A percentile compares a stretch with the other conserved stretches of the same genome.
Conservation (phyloP, 306 rosid genomes). For the Oemleria cerasiformis region DNA sequence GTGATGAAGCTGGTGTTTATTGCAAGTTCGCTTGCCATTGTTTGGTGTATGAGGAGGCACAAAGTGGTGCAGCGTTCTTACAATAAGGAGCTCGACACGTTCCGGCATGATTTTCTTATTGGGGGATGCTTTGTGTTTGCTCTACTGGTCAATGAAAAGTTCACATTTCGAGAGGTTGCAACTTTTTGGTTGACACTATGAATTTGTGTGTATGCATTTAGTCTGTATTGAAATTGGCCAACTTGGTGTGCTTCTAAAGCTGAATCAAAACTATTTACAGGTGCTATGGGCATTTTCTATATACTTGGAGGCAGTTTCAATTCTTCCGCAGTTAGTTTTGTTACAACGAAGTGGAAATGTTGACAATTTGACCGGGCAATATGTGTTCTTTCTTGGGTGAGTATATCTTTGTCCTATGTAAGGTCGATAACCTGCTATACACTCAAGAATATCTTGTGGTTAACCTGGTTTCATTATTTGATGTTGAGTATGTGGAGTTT, state of each 20-base stretch:
- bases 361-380: constrained; percentile 91
- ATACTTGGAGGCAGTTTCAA: constrained; percentile 90
- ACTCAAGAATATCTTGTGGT: not conserved
- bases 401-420: constrained; percentile 10
- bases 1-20: constrained; percentile 84
- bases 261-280: constrained; percentile 38
- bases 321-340: constrained; percentile 86
- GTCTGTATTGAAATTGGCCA: not conserved
- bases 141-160: constrained; percentile 67
- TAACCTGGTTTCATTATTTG: not conserved
- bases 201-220: not conserved
- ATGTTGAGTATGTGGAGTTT: not conserved
- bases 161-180: constrained; percentile 65
- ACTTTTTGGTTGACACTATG: not conserved
- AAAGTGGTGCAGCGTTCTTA: constrained; percentile 65
- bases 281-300: constrained; percentile 92
- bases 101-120: constrained; percentile 67
- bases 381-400: constrained; percentile 89
- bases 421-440: not conserved
- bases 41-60: constrained; percentile 75
- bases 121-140: constrained; percentile 59
- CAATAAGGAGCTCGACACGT: constrained; percentile 72
- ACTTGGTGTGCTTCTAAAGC: constrained; percentile 17
- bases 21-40: constrained; percentile 67
- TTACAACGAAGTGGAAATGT: constrained; percentile 91